Evolutionary conservation across 106 monocot species (phyloP), one percentile per base, ranked within the genome.

Genomic region (Dendrobium huoshanense): DNA sequence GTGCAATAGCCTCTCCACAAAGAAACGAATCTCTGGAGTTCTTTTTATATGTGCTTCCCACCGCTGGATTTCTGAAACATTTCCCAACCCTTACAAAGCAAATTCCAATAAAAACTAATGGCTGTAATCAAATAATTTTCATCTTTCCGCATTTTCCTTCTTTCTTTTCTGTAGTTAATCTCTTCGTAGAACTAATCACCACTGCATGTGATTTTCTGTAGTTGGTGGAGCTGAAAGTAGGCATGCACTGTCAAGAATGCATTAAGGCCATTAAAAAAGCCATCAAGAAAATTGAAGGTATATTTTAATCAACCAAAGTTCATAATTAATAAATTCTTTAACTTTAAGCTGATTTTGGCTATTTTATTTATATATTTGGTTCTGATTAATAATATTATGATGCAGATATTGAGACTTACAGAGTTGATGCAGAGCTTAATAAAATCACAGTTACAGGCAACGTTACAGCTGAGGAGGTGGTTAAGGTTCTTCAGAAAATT

Each of bases 231-330:
- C 80, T 92, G 84, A 92, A 90, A 88, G 95, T 95, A 0, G 95
- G 95, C 31, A 84, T 95, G 82, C 92, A 95, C 84, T 95, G 95
- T 41, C 85, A 92, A 5, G 84, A 84, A 77, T 95, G 95, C 87
- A 81, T 77, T 84, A 90, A 90, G 74, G 86, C 95, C 54, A 95
- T 95, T 84, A 92, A 92, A 86, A 95, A 95, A 82, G 95, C 95
- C 59, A 92, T 95, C 79, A 95, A 90, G 82, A 95, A 92, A 75
- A 92, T 95, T 58, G 95, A 95, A 55, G 95, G 95, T 95, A 88
- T 72, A 22, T 3, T 45, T 22, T 22, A 24, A 20, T 65, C 25
- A 25, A 25, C 22, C 64, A 65, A 65, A 65, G n/a, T 65, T 24
- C 24, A 65, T 65, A 4, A 22, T 22, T 22, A 65, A 25, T 65